Percentiles rank a stretch among this genome's conserved stretches.
phyloP scores from a whole-genome alignment of 1,139 yeast genomes.

The Cylindricascospora bacillispora region DNA sequence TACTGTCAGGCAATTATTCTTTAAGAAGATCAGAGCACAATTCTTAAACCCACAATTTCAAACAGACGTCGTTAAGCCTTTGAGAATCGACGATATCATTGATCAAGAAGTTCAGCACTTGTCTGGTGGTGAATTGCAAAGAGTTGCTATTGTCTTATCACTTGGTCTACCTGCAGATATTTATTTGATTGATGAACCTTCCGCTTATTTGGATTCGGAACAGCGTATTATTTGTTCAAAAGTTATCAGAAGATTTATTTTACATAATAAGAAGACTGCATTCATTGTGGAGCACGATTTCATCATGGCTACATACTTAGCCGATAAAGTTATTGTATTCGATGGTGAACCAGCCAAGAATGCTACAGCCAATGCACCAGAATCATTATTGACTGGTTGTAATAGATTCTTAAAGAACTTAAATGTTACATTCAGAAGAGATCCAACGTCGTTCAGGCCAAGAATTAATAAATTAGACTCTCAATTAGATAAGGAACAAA shows the following conservation, averaged over 20 bases:
- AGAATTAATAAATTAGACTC: constrained; percentile 95
- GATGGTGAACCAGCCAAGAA: constrained; percentile 86
- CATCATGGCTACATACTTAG: constrained; percentile 98
- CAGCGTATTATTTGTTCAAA: constrained; percentile 98
- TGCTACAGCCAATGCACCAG: constrained; percentile 78
- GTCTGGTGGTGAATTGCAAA: constrained; percentile 98
- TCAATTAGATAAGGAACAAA: constrained; percentile 98
- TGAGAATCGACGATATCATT: constrained; percentile 82
- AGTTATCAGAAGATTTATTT: constrained; percentile 91
- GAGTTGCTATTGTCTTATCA: constrained; percentile 94
- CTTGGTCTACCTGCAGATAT: constrained; percentile 93
- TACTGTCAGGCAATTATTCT: constrained; percentile 92
- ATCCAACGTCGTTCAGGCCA: constrained; percentile 95
- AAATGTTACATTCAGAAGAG: constrained; percentile 98
- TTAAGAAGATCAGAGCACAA: constrained; percentile 88
- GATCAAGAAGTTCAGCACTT: constrained; percentile 96
- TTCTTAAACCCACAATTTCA: constrained; percentile 96
- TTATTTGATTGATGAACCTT: constrained; percentile 94
- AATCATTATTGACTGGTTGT: constrained; percentile 90
- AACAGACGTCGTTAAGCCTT: constrained; percentile 93
- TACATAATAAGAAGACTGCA: constrained; percentile 95
- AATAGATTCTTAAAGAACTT: constrained; percentile 91
- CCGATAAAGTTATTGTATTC: constrained; percentile 95
- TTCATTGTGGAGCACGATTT: constrained; percentile 99
- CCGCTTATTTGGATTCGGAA: constrained; percentile 96